These are phyloP conservation scores for Perkinsus chesapeaki DNA, from an alignment of 169 alveolate genomes.

Conservation along the genomic window DNA sequence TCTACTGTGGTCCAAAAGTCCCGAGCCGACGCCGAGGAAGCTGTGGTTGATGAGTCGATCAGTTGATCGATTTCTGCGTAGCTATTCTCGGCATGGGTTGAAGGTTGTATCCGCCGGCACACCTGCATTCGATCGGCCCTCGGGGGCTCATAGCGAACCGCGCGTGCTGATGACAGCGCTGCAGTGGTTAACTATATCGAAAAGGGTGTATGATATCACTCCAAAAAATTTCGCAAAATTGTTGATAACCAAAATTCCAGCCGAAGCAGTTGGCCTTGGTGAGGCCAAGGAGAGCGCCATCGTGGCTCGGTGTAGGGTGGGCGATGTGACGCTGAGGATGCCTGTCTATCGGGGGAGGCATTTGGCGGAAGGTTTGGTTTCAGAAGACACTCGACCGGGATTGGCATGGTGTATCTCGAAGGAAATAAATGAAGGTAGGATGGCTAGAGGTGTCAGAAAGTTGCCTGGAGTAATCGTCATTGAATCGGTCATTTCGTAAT, in stretches of 20 bases:
- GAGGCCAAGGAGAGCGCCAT: background rate
- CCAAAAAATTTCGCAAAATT: background rate
- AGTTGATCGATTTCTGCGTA: background rate
- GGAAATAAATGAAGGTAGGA: background rate
- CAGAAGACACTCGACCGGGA: background rate
- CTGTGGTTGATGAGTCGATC: background rate
- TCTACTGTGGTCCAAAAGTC: background rate
- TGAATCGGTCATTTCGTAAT: too few relatives aligned
- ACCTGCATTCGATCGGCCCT: background rate
- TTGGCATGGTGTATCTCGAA: background rate
- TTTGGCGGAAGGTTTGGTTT: background rate
- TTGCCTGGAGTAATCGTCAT: too few relatives aligned
- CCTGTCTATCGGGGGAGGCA: background rate
- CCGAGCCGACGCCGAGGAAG: background rate
- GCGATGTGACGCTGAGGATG: background rate
- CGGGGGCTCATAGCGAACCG: background rate
- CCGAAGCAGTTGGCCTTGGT: background rate
- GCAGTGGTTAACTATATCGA: background rate
- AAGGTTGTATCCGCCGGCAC: background rate
- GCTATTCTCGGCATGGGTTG: background rate
- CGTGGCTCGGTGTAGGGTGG: background rate
- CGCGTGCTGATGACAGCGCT: background rate
- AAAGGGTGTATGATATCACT: background rate
- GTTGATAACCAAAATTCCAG: background rate
- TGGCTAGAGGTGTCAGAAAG: background rate